phyloP scores from a whole-genome alignment of 73 alveolate species.

The Paraurostyla sp. region DNA sequence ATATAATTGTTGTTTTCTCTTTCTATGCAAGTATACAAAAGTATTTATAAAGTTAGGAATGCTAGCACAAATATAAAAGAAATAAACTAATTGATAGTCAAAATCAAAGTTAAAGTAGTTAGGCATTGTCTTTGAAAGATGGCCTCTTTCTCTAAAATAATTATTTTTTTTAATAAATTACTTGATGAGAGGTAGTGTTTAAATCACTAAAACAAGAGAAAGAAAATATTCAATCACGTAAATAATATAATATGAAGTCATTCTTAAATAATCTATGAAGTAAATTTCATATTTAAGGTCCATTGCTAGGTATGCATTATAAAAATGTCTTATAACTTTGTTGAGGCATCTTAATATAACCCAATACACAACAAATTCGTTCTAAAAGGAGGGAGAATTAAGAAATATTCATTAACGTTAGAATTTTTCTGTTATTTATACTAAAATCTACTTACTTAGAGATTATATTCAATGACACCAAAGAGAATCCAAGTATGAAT shows the following conservation, averaged over 20 bases:
- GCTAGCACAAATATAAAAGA: slow-evolving; percentile 61
- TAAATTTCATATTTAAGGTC: slow-evolving; percentile 66
- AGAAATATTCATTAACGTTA: background rate
- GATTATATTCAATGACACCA: slow-evolving; percentile 58
- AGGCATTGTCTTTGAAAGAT: slow-evolving; percentile 4
- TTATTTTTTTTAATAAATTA: too few species aligned
- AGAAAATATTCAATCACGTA: slow-evolving; percentile 52
- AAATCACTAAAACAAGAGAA: slow-evolving; percentile 18
- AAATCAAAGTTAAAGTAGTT: slow-evolving; percentile 55
- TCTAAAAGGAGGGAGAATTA: slow-evolving; percentile 9
- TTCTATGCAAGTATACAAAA: slow-evolving; percentile 58
- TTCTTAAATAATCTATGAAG: slow-evolving; percentile 55
- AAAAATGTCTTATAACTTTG: slow-evolving; percentile 50
- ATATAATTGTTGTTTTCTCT: slow-evolving; percentile 42
- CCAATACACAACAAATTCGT: slow-evolving; percentile 57
- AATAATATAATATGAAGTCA: slow-evolving; percentile 49
- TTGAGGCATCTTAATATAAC: slow-evolving; percentile 46
- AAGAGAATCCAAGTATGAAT: slow-evolving; percentile 55
- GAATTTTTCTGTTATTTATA: background rate
- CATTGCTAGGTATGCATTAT: slow-evolving; percentile 66
- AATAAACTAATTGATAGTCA: slow-evolving; percentile 44
- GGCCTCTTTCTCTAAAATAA: background rate
- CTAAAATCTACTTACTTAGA: background rate
- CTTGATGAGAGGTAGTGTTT: slow-evolving; percentile 49
- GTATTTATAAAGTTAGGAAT: slow-evolving; percentile 63